Percentiles rank a stretch among this genome's conserved stretches.
Conservation (phyloP, 1,284 basidiomycete species). For the Flammula alnicola region DNA sequence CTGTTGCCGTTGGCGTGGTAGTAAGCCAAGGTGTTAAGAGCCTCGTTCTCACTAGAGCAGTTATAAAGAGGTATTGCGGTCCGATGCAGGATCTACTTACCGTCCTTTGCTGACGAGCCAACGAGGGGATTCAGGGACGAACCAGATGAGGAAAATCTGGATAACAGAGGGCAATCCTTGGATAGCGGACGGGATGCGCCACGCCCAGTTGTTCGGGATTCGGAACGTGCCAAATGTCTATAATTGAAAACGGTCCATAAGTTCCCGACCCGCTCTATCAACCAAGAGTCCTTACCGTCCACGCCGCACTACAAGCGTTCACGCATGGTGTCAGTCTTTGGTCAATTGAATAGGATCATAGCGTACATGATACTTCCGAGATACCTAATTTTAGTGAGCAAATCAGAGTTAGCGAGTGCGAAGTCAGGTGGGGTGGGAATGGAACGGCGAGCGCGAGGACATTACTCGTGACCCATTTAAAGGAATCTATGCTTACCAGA, state of each 20-base stretch:
- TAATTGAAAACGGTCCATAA: conserved; percentile 2
- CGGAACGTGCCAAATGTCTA: conserved; percentile 63
- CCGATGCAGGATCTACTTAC: conserved; percentile 27
- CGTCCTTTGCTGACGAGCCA: conserved; percentile 60
- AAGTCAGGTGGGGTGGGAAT: conserved; percentile 1
- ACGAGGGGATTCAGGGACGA: conserved; percentile 64
- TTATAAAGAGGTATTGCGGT: conserved; percentile 3
- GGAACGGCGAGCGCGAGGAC: not conserved
- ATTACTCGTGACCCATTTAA: conserved; percentile 12
- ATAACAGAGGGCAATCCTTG: conserved; percentile 63
- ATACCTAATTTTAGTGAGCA: conserved; percentile 24
- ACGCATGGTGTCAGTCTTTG: conserved; percentile 1
- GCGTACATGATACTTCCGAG: conserved; percentile 47
- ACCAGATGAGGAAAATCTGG: conserved; percentile 56
- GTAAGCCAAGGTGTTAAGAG: conserved; percentile 38
- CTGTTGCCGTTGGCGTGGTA: conserved; percentile 44
- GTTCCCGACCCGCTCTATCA: not conserved
- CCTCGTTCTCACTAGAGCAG: conserved; percentile 43
- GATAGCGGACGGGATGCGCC: conserved; percentile 65
- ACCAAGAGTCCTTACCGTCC: conserved; percentile 40
- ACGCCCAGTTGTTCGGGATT: conserved; percentile 55
- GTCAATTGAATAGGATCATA: conserved; percentile 2
- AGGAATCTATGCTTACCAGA: conserved; percentile 46
- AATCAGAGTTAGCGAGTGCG: not conserved
- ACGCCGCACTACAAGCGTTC: conserved; percentile 47